Evolutionary conservation across 805 yeast genomes (phyloP).

Genomic region (Starmera amethionina): DNA sequence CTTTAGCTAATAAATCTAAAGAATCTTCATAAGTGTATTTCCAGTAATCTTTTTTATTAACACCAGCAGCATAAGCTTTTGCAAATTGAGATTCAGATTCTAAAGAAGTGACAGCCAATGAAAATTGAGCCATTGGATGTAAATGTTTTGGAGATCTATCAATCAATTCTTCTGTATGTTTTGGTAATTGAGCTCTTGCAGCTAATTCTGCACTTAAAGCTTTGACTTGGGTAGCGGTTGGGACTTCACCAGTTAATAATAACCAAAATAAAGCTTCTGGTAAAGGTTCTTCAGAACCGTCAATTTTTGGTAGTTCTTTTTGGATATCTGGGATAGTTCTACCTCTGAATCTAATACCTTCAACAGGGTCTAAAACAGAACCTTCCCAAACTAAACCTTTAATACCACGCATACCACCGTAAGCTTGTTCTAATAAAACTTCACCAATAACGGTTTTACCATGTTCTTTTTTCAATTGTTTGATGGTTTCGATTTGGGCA

Average conservation of each 20-base stretch:
- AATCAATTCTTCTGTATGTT: constrained; percentile 62
- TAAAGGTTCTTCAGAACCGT: constrained; percentile 52
- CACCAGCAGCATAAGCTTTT: constrained; percentile 79
- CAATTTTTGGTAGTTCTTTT: constrained; percentile 64
- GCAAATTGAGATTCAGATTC: constrained; percentile 79
- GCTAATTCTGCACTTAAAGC: constrained; percentile 70
- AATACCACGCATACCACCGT: constrained; percentile 89
- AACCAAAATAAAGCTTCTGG: constrained; percentile 85
- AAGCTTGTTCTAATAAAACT: constrained; percentile 68
- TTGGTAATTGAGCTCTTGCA: constrained; percentile 68
- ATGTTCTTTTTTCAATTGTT: constrained; percentile 74
- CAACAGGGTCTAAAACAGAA: constrained; percentile 73
- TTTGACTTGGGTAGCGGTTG: constrained; percentile 60
- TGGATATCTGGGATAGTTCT: constrained; percentile 74
- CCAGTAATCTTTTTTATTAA: constrained; percentile 78
- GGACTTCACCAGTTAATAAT: constrained; percentile 74
- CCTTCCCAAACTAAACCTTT: constrained; percentile 86
- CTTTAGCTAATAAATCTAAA: constrained; percentile 69
- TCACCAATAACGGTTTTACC: constrained; percentile 71
- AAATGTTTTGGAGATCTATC: constrained; percentile 67
- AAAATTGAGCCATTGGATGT: constrained; percentile 88
- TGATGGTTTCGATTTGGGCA: constrained; percentile 84
- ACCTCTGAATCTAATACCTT: constrained; percentile 83
- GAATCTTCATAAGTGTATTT: constrained; percentile 75
- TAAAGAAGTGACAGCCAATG: constrained; percentile 73